Percentiles rank a stretch among this genome's conserved stretches.
These are phyloP conservation scores for Fusarium sp. DNA, from an alignment of 2,329 filamentous ascomycete species.

Conservation along the genomic window DNA sequence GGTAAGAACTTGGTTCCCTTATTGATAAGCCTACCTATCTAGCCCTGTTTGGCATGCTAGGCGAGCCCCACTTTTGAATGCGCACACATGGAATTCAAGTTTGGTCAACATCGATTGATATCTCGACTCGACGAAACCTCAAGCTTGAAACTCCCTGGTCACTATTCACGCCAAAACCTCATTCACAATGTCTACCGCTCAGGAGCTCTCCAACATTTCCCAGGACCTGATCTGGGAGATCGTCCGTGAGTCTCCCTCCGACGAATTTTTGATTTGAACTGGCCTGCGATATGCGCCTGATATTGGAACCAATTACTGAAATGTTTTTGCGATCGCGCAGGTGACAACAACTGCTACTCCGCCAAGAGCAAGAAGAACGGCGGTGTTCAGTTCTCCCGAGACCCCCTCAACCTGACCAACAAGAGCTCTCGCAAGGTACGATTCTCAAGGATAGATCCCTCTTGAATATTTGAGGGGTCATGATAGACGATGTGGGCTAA, in stretches of 20 bases:
- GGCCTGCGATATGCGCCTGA: slow-evolving; percentile 28
- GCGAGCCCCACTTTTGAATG: slow-evolving; percentile 58
- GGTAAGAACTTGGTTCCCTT: not conserved
- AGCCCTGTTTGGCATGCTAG: slow-evolving; percentile 51
- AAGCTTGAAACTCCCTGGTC: slow-evolving; percentile 45
- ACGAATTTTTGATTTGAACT: slow-evolving; percentile 17
- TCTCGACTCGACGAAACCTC: slow-evolving; percentile 50
- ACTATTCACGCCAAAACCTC: slow-evolving; percentile 50
- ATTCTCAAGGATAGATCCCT: slow-evolving; percentile 6
- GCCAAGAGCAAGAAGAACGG: slow-evolving; percentile 88
- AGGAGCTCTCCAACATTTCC: slow-evolving; percentile 80
- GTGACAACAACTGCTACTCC: slow-evolving; percentile 89
- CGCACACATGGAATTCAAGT: slow-evolving; percentile 9
- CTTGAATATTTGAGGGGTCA: slow-evolving; percentile 6
- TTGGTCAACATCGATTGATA: slow-evolving; percentile 36
- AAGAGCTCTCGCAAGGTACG: slow-evolving; percentile 89
- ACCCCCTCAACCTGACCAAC: slow-evolving; percentile 95
- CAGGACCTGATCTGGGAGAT: slow-evolving; percentile 95
- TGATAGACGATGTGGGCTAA: slow-evolving; percentile 54
- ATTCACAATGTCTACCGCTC: slow-evolving; percentile 70
- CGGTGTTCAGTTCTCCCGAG: slow-evolving; percentile 91
- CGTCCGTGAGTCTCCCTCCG: slow-evolving; percentile 82
- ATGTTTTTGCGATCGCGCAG: slow-evolving; percentile 62
- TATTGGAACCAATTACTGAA: slow-evolving; percentile 43
- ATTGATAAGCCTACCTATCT: slow-evolving; percentile 30